These are phyloP conservation scores for Rhodosporidiobolus odoratus DNA, from an alignment of 768 basidiomycete genomes.

Conservation along the genomic window DNA sequence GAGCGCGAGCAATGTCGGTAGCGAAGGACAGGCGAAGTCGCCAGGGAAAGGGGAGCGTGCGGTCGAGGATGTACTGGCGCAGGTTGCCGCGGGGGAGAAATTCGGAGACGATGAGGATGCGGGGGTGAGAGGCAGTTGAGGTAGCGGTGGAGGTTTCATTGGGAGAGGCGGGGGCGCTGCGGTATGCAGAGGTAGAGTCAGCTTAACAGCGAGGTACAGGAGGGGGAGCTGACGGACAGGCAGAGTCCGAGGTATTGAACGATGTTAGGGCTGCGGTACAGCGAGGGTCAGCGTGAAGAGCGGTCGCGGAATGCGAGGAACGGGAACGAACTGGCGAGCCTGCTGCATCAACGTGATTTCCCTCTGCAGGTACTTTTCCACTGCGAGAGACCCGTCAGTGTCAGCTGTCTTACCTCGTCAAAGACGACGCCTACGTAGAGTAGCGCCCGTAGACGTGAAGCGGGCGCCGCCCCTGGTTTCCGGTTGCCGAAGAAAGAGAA, in stretches of 20 bases:
- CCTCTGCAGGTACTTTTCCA: constrained; percentile 95
- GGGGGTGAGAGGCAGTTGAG: constrained; percentile 47
- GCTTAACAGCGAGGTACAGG: constrained; percentile 3
- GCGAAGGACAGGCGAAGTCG: constrained; percentile 88
- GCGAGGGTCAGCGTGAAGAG: neutral
- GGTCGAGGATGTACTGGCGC: constrained; percentile 79
- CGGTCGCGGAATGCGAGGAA: neutral
- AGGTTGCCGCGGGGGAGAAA: constrained; percentile 72
- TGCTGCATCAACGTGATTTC: constrained; percentile 96
- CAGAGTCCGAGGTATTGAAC: constrained; percentile 88
- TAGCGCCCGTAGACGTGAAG: too few relatives aligned
- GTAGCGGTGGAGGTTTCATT: neutral
- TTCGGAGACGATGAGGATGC: constrained; percentile 92
- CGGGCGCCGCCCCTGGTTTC: too few relatives aligned
- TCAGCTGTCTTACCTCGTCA: neutral
- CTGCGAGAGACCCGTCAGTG: constrained; percentile 32
- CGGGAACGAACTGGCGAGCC: constrained; percentile 30
- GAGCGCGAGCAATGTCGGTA: constrained; percentile 83
- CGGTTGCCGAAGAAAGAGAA: too few relatives aligned
- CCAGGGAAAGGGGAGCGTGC: constrained; percentile 59
- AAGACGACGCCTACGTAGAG: too few relatives aligned
- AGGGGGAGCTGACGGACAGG: constrained; percentile 55
- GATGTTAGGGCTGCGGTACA: constrained; percentile 28
- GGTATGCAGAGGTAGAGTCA: neutral
- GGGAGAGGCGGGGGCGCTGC: neutral